phyloP scores from a whole-genome alignment of 2,329 filamentous ascomycete genomes.

The Cordyceps pruinosa region DNA sequence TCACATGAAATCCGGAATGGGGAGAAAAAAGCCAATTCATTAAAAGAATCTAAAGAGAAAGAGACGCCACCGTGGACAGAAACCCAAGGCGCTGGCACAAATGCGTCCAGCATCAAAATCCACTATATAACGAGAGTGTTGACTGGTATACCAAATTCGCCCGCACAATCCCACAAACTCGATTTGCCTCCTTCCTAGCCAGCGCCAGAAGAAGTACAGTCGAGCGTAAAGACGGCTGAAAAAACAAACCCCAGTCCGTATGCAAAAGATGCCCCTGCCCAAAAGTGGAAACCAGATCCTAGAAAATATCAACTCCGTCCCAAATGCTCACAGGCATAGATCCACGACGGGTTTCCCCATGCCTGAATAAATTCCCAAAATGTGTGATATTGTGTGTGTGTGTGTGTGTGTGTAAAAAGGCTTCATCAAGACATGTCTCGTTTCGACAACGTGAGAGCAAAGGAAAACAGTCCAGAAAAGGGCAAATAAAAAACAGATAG shows the following conservation, averaged over 20 bases:
- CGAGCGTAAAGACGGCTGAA: background rate
- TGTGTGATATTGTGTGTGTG: background rate
- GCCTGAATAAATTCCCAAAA: background rate
- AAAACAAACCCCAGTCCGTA: background rate
- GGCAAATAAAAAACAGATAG: conserved; percentile 14
- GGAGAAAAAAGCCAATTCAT: conserved; percentile 1
- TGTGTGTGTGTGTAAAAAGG: background rate
- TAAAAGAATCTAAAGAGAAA: conserved; percentile 4
- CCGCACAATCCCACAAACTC: background rate
- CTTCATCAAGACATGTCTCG: conserved; percentile 29
- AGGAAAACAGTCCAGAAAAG: conserved; percentile 17
- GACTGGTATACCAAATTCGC: conserved; percentile 5
- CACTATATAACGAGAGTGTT: conserved; percentile 4
- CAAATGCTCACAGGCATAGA: conserved; percentile 10
- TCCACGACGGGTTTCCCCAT: background rate
- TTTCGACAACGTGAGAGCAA: conserved; percentile 20
- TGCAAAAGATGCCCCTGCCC: background rate
- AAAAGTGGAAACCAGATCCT: background rate
- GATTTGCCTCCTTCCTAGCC: background rate
- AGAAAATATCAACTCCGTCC: conserved; percentile 5
- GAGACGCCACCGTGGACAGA: background rate
- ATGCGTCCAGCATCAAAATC: background rate
- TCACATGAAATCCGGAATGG: background rate
- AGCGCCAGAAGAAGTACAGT: background rate
- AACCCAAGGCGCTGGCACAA: background rate